Percentiles rank a stretch among this genome's conserved stretches.
phyloP scores from a whole-genome alignment of 805 yeast genomes.

The Candida ulmi region DNA sequence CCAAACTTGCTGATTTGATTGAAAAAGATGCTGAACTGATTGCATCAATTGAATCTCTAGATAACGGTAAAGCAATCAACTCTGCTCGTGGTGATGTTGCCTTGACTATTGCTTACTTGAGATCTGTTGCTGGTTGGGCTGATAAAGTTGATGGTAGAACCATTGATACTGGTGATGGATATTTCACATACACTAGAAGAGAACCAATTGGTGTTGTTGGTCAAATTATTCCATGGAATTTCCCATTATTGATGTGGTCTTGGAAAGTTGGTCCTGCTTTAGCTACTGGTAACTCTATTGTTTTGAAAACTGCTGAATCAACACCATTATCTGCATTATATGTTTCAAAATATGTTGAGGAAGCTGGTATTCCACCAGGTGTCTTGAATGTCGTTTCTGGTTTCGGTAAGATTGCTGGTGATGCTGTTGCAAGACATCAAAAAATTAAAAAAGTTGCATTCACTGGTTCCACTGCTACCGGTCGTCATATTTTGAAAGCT shows the following conservation, averaged over 20 bases:
- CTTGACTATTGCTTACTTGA: constrained; percentile 58
- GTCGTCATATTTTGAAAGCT: constrained; percentile 61
- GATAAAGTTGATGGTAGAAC: constrained; percentile 75
- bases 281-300: constrained; percentile 83
- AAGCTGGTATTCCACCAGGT: constrained; percentile 89
- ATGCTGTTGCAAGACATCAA: constrained; percentile 68
- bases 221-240: constrained; percentile 74
- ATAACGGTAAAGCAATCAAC: constrained; percentile 76
- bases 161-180: constrained; percentile 66
- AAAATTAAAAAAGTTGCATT: constrained; percentile 83
- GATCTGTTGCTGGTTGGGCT: constrained; percentile 86
- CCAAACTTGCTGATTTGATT: constrained; percentile 68
- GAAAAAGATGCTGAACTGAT: constrained; percentile 65
- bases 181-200: constrained; percentile 71
- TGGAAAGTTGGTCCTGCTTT: constrained; percentile 93
- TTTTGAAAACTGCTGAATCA: constrained; percentile 83
- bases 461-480: constrained; percentile 88
- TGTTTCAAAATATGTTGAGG: constrained; percentile 57
- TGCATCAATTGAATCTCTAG: constrained; percentile 76
- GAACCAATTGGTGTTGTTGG: constrained; percentile 85
- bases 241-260: constrained; percentile 85
- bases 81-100: constrained; percentile 71
- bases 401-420: constrained; percentile 77
- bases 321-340: constrained; percentile 84
- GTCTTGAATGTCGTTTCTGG: constrained; percentile 83